Base-by-base conservation (phyloP, 176 grass and related monocot species). In the Oryza meridionalis region DNA sequence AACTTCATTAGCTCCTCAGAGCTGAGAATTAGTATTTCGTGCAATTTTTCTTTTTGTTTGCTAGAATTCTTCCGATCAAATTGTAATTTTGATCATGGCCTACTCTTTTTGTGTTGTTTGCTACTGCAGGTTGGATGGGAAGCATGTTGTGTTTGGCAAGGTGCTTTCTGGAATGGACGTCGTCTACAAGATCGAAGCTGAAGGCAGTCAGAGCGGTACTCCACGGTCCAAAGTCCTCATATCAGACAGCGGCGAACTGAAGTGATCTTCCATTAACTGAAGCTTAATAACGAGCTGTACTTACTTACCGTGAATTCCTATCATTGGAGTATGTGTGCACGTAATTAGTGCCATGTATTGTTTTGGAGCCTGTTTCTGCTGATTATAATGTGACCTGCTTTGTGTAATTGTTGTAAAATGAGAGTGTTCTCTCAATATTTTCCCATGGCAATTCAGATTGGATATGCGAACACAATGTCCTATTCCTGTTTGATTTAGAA, bases 131-230 rank as follows among this genome's bases (percentile, higher is more conserved):
- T 78, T 99, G 91, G 97, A 99, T 19, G 97, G 97, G 10, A 99
- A 94, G 42, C 97, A 99, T 59, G 97, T 99, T 26, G 97, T 99
- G 46, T 99, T 99, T 55, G 97, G 97, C 53, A 96, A 99, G 87
- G 89, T 93, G 38, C 2, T 97, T 7, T 78, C 72, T 11, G 94
- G 94, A 19, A 97, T 97, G 94, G 79, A 92, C 75, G 72, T 92
- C 44, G 85, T 97, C 15, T 84, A 81, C 69, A 90, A 91, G 85
- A 86, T 97, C 4, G 91, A 97, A 83, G 89, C 87, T 17, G 70
- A 90, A 86, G 94, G 6, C 33, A 33, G 29, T n/a, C 66, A 83
- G 21, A 88, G 26, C n/a, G 87, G 84, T 6, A 46, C 49, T 6
- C 94, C 91, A 1, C 83, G 81, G 83, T 82, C 75, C 81, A 91